These are phyloP conservation scores for Daldinia sp. DNA, from an alignment of 2,329 filamentous ascomycete species.

Conservation along the genomic window DNA sequence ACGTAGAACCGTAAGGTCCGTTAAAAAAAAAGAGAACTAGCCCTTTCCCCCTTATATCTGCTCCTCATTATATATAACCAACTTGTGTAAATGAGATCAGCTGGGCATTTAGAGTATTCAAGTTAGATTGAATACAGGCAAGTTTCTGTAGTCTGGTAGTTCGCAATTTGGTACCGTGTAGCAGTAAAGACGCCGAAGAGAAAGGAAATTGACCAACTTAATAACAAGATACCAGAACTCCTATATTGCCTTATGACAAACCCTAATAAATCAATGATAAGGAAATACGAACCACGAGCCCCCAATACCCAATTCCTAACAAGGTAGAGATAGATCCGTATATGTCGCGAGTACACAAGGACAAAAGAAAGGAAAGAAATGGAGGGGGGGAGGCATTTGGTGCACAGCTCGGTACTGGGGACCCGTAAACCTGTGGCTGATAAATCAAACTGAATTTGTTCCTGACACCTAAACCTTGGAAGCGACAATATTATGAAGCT, in stretches of 20 bases:
- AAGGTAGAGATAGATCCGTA: constrained; percentile 29
- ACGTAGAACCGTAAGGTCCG: constrained; percentile 17
- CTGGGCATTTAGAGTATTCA: constrained; percentile 37
- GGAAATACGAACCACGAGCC: constrained; percentile 29
- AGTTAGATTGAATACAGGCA: constrained; percentile 30
- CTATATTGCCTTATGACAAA: constrained; percentile 21
- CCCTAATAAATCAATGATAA: constrained; percentile 24
- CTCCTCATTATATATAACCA: constrained; percentile 27
- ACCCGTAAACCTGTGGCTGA: constrained; percentile 39
- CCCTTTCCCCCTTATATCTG: constrained; percentile 19
- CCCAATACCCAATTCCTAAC: constrained; percentile 30
- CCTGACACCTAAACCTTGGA: constrained; percentile 42
- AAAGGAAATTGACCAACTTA: constrained; percentile 15
- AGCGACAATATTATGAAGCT: constrained; percentile 38
- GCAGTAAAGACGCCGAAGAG: constrained; percentile 13
- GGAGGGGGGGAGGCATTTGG: constrained; percentile 38
- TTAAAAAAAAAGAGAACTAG: constrained; percentile 22
- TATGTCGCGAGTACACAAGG: constrained; percentile 32
- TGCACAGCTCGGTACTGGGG: constrained; percentile 41
- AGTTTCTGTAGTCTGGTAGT: constrained; percentile 36
- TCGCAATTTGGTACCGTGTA: constrained; percentile 44
- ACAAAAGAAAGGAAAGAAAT: constrained; percentile 38
- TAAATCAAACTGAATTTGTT: constrained; percentile 41
- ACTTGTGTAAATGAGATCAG: constrained; percentile 29
- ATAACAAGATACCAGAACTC: constrained; percentile 35